These are phyloP conservation scores for Tanacetum coccineum DNA, from an alignment of 129 eudicot species.

Conservation along the genomic window DNA sequence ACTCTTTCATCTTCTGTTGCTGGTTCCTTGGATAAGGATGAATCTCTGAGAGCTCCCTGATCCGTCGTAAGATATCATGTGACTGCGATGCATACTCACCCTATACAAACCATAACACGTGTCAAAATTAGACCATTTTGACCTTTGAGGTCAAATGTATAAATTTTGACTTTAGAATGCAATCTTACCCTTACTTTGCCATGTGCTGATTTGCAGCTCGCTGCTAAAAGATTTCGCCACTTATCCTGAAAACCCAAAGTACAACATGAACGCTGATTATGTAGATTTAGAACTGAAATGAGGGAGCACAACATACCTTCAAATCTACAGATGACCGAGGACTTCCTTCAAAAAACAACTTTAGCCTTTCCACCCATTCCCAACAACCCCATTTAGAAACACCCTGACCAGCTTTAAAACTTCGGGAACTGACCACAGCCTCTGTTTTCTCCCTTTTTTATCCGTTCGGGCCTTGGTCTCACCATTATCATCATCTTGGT, in stretches of 20 bases:
- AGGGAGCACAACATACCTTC: no score
- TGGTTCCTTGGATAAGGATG: slow-evolving; percentile 33
- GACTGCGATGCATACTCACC: slow-evolving; percentile 14
- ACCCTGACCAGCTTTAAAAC: slow-evolving; percentile 32
- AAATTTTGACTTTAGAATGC: not conserved
- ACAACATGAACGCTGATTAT: no score
- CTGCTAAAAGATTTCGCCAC: no score
- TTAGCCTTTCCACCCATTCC: slow-evolving; percentile 28
- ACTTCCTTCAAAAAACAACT: no score
- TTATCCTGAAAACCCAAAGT: no score
- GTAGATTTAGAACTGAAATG: no score
- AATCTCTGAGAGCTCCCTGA: slow-evolving; percentile 27
- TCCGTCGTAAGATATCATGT: slow-evolving; percentile 15
- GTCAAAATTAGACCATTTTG: not conserved
- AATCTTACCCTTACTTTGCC: slow-evolving; percentile 18
- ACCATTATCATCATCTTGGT: no score
- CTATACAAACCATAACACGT: slow-evolving; percentile 20
- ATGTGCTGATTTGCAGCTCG: slow-evolving; percentile 19
- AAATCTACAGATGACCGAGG: no score
- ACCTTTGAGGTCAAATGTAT: not conserved
- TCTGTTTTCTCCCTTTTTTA: slow-evolving; percentile 24
- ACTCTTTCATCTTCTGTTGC: slow-evolving; percentile 8
- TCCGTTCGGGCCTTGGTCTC: slow-evolving; percentile 3
- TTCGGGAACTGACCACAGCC: slow-evolving; percentile 26
- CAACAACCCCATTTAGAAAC: slow-evolving; percentile 35